Percentiles rank a stretch among this genome's conserved stretches.
phyloP scores from a whole-genome alignment of 225 moss, liverwort and hornwort genomes.

The Anthoceros angustus region DNA sequence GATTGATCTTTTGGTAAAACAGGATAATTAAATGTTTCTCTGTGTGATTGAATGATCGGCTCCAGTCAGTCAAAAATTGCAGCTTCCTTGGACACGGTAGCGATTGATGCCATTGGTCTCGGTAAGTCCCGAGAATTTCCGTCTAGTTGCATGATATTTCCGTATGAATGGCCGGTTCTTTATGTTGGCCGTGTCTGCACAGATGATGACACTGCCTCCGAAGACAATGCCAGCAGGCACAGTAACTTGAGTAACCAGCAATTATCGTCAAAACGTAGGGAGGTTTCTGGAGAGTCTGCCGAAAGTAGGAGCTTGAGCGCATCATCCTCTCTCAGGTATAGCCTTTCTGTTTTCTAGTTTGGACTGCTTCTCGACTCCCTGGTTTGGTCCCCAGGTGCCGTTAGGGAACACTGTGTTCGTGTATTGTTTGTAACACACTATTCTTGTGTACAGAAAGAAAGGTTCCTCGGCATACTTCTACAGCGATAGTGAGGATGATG shows the following conservation, averaged over 20 bases:
- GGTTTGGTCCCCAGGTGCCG: too few relatives aligned
- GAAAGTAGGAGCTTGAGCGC: not conserved
- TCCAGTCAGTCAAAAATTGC: not conserved
- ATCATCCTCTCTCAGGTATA: not conserved
- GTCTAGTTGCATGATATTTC: too few relatives aligned
- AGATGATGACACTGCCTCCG: not conserved
- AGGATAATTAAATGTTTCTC: too few relatives aligned
- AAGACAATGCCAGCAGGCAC: not conserved
- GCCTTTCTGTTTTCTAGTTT: not conserved
- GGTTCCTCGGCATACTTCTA: not conserved
- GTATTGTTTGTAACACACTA: not conserved
- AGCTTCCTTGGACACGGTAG: not conserved
- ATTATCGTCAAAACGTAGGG: not conserved
- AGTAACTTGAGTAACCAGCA: not conserved
- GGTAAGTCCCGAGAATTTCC: too few relatives aligned
- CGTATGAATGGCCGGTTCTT: too few relatives aligned
- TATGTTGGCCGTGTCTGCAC: not conserved
- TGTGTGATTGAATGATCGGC: too few relatives aligned
- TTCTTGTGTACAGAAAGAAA: not conserved
- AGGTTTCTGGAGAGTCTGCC: not conserved
- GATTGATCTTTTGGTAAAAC: not conserved
- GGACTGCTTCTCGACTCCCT: too few relatives aligned
- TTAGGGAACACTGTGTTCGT: not conserved
- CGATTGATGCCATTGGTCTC: too few relatives aligned
- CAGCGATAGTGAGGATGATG: conserved; percentile 5